A percentile compares a stretch with the other conserved stretches of the same genome.
Conservation (phyloP, 352 stramenopile species). For the Pythium aquatile region DNA sequence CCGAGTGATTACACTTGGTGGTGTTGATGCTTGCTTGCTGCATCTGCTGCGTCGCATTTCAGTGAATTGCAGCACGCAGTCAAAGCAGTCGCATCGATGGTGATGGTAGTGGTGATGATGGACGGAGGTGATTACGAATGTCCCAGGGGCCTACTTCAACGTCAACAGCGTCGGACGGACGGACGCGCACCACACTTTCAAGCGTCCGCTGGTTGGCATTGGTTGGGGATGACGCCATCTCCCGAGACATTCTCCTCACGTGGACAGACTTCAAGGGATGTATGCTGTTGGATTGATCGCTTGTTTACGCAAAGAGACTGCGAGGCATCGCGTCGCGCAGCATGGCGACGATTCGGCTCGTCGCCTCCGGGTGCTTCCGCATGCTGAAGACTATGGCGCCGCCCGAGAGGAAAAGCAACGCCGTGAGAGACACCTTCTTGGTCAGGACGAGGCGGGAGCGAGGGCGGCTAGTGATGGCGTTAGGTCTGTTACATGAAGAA, state of each 20-base stretch:
- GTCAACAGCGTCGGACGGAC: conserved; percentile 7
- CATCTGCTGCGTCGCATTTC: neutral
- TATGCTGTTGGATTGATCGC: neutral
- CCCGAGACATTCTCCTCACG: neutral
- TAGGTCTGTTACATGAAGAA: conserved; percentile 10
- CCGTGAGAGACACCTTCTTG: conserved; percentile 8
- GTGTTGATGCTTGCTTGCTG: neutral
- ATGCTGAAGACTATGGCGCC: conserved; percentile 11
- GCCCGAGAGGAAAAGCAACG: neutral
- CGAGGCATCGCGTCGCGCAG: conserved; percentile 12
- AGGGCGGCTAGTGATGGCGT: conserved; percentile 10
- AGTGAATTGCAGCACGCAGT: neutral
- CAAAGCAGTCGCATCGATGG: neutral
- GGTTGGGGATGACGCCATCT: neutral
- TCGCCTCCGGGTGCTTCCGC: conserved; percentile 10
- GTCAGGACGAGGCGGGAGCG: neutral
- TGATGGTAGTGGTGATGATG: conserved; percentile 2
- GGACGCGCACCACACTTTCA: no score
- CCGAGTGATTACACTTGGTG: neutral
- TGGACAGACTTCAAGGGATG: neutral
- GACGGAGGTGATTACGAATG: neutral
- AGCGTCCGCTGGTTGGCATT: neutral
- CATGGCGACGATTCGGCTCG: neutral
- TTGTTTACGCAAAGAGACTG: conserved; percentile 17
- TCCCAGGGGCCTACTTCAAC: conserved; percentile 5